phyloP scores from a whole-genome alignment of 2,329 filamentous ascomycete species.

The Drechslerella coelobrocha region DNA sequence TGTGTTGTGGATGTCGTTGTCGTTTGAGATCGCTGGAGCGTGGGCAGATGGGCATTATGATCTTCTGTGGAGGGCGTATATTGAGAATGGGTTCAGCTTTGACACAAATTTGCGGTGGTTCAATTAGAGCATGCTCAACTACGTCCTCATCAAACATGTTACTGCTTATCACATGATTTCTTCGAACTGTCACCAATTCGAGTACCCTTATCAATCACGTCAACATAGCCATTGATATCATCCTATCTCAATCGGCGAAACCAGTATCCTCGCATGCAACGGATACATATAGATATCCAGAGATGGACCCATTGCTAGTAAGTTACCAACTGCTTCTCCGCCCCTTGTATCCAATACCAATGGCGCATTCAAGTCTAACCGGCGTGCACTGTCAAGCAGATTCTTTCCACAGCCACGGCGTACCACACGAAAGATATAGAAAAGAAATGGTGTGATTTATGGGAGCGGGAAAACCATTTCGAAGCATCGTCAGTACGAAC shows the following conservation, averaged over 20 bases:
- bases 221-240: no score
- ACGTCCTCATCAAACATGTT: no score
- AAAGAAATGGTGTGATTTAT: conserved; percentile 17
- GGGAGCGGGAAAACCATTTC: conserved; percentile 21
- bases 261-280: background rate
- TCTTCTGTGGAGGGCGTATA: no score
- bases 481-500: background rate
- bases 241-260: background rate
- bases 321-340: background rate
- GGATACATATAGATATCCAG: background rate
- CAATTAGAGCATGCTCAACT: no score
- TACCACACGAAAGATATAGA: conserved; percentile 25
- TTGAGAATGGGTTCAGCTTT: no score
- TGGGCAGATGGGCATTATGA: conserved; percentile 10
- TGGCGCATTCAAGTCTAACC: no score
- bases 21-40: conserved; percentile 9
- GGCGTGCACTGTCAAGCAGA: background rate
- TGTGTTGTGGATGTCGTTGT: conserved; percentile 16
- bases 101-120: no score
- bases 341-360: background rate
- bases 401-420: background rate
- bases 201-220: no score
- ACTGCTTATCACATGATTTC: no score
- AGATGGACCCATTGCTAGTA: background rate
- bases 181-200: no score